These are phyloP conservation scores for Coelastrella sp. DNA, from an alignment of 139 green algal species.

Conservation along the genomic window DNA sequence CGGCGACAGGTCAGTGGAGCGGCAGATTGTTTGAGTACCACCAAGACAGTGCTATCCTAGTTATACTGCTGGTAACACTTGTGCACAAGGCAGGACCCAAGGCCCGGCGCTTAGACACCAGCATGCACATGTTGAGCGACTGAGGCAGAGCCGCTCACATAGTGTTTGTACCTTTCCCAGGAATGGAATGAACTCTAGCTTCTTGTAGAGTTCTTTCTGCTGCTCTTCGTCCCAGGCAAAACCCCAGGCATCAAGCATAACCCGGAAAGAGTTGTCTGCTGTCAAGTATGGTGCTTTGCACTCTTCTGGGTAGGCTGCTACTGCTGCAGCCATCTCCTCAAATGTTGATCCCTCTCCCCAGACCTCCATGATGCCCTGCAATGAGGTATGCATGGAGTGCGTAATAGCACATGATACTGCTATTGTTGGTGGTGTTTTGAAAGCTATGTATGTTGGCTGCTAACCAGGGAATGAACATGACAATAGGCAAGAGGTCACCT, in stretches of 20 bases:
- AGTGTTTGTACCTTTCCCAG: constrained; percentile 35
- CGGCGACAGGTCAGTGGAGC: no score
- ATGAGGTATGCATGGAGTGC: no score
- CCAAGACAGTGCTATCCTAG: no score
- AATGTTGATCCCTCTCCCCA: constrained; percentile 83
- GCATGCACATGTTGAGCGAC: no score
- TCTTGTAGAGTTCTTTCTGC: constrained; percentile 64
- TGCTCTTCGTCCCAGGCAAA: constrained; percentile 49
- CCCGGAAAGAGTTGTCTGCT: constrained; percentile 62
- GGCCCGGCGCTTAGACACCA: no score
- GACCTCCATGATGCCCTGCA: constrained; percentile 81
- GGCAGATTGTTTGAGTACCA: no score
- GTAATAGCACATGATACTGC: no score
- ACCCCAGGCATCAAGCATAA: constrained; percentile 70
- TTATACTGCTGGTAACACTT: no score
- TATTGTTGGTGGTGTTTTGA: no score
- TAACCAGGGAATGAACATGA: no score
- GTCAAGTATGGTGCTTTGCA: constrained; percentile 57
- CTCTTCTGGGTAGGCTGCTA: constrained; percentile 55
- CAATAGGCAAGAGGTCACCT: no score
- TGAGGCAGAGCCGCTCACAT: neutral
- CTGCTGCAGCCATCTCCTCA: constrained; percentile 64
- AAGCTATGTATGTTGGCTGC: neutral
- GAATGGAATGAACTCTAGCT: constrained; percentile 60
- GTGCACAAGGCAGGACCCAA: no score